Conservation (phyloP, 1,284 basidiomycete species). For the Clitocybe nebularis region DNA sequence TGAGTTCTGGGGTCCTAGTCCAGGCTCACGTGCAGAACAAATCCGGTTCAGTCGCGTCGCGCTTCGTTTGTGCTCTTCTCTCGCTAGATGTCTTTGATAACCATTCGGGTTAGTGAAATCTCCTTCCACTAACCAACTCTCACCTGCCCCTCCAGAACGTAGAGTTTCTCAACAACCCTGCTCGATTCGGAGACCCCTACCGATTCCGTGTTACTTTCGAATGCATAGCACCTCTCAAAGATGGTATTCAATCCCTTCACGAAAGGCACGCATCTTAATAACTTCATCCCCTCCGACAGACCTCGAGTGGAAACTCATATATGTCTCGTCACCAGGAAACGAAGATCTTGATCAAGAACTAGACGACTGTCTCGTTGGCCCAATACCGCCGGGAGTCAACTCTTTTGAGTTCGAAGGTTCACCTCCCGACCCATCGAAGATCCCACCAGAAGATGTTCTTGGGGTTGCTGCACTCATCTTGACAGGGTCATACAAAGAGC, state of each 20-base stretch:
- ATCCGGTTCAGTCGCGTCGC: constrained; percentile 19
- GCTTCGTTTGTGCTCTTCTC: too few species aligned
- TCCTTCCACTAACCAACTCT: constrained; percentile 1
- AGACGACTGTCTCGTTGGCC: constrained; percentile 94
- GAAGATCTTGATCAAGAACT: constrained; percentile 94
- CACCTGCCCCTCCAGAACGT: constrained; percentile 50
- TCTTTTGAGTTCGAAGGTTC: constrained; percentile 93
- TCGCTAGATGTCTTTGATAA: too few species aligned
- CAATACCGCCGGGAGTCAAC: constrained; percentile 92
- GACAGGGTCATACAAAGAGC: constrained; percentile 87
- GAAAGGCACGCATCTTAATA: too few species aligned
- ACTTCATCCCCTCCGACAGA: constrained; percentile 54
- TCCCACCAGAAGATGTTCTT: constrained; percentile 80
- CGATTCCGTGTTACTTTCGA: constrained; percentile 97
- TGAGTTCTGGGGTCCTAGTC: constrained; percentile 7
- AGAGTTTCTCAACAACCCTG: constrained; percentile 91
- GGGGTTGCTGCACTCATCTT: constrained; percentile 91
- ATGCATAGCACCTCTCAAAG: constrained; percentile 89
- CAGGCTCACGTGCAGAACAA: constrained; percentile 11
- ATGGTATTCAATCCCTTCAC: constrained; percentile 52
- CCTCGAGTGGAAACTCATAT: constrained; percentile 96
- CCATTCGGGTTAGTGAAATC: constrained; percentile 49
- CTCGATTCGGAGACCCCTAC: constrained; percentile 88
- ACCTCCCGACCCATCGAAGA: constrained; percentile 67
- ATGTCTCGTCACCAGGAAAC: constrained; percentile 91